phyloP scores from a whole-genome alignment of 208 protist species.

The Acanthamoeba castellanii region DNA sequence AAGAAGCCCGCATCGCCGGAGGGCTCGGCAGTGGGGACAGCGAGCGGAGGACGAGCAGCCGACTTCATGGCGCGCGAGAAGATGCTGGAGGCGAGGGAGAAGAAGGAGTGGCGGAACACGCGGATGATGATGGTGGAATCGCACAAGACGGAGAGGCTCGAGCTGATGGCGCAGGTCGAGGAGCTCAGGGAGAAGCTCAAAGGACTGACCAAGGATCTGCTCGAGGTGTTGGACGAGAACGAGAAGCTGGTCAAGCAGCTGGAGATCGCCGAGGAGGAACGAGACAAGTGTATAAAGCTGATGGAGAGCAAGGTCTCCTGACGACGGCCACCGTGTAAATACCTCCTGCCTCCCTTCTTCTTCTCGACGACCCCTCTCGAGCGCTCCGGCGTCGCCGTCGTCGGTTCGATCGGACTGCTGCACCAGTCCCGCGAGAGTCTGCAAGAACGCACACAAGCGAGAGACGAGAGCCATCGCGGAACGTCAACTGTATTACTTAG shows the following conservation, averaged over 20 bases:
- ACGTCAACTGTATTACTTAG: neutral
- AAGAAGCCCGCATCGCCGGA: neutral
- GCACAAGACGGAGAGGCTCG: slow-evolving; percentile 44
- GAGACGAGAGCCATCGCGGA: too few species aligned
- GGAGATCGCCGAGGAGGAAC: slow-evolving; percentile 36
- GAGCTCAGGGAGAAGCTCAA: slow-evolving; percentile 42
- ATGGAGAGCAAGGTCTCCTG: slow-evolving; percentile 17
- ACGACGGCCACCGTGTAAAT: slow-evolving; percentile 4
- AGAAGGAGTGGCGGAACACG: slow-evolving; percentile 29
- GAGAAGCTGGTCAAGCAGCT: slow-evolving; percentile 52
- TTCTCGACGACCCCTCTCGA: neutral
- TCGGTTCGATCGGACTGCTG: too few species aligned
- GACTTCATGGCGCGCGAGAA: neutral
- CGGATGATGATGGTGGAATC: slow-evolving; percentile 51
- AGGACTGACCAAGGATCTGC: slow-evolving; percentile 1
- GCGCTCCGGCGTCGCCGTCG: too few species aligned
- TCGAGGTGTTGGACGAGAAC: slow-evolving; percentile 54
- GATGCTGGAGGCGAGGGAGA: slow-evolving; percentile 5
- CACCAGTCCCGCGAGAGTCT: too few species aligned
- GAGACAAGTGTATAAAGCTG: slow-evolving; percentile 28
- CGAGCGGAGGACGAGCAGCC: neutral
- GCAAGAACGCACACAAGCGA: too few species aligned
- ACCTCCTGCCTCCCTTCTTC: neutral
- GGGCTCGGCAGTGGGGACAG: neutral
- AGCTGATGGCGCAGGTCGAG: slow-evolving; percentile 42